Conservation (phyloP, 83 land plant species). For the Picea abies region DNA sequence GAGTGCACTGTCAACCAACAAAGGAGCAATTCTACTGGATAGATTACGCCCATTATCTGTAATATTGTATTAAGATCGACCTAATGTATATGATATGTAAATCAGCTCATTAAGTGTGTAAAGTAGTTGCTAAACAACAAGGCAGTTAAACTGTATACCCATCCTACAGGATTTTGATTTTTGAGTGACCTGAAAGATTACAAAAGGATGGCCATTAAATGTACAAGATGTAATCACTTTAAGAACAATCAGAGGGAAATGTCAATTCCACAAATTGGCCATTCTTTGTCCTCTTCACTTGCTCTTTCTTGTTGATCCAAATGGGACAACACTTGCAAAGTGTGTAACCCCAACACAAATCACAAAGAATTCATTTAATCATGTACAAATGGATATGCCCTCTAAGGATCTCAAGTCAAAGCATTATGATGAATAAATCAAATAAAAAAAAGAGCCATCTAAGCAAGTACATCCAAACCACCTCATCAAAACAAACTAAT, state of each 20-base stretch:
- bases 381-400: too few species aligned
- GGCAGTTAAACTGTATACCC: neutral
- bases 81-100: constrained; percentile 1
- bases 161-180: neutral
- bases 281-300: neutral
- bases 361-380: too few species aligned
- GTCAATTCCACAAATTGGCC: neutral
- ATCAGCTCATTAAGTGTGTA: neutral
- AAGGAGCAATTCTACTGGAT: neutral
- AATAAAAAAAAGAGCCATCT: too few species aligned
- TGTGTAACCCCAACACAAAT: too few species aligned
- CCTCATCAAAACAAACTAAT: too few species aligned
- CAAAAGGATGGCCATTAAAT: neutral
- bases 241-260: neutral
- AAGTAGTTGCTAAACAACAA: neutral
- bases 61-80: neutral
- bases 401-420: too few species aligned
- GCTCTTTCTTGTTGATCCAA: neutral
- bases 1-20: constrained; percentile 7
- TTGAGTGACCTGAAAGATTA: neutral
- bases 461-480: too few species aligned
- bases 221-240: constrained; percentile 1
- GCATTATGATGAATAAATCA: too few species aligned
- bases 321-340: too few species aligned
- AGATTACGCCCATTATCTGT: neutral